These are phyloP conservation scores for Solanum hybrid DNA, from an alignment of 305 asterid genomes.

Conservation along the genomic window DNA sequence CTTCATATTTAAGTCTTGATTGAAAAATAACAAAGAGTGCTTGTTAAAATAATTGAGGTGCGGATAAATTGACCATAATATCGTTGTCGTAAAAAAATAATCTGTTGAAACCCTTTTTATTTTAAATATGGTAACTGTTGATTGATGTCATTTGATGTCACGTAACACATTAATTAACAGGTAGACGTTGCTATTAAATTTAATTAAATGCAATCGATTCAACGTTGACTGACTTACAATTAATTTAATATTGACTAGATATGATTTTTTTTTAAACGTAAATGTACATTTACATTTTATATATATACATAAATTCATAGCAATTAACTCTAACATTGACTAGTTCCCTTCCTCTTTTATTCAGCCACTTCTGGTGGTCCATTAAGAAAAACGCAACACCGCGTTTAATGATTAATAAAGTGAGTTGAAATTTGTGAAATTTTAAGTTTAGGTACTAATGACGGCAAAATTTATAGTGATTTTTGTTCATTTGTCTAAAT, in stretches of 20 bases:
- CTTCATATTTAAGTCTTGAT: not conserved
- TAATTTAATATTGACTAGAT: not conserved
- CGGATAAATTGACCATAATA: rapidly evolving
- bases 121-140: too few species aligned
- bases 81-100: too few species aligned
- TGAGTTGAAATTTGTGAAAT: rapidly evolving
- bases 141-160: not conserved
- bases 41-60: not conserved
- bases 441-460: not conserved
- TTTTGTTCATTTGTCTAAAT: not conserved
- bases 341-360: not conserved
- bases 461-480: not conserved
- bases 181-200: not conserved
- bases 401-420: not conserved
- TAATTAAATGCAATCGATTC: not conserved
- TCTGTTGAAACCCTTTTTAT: not conserved
- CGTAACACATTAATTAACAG: not conserved
- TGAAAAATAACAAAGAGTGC: not conserved
- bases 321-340: not conserved
- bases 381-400: not conserved
- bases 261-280: not conserved
- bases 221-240: not conserved
- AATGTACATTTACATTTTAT: not conserved
- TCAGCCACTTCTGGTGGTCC: not conserved
- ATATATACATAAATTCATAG: not conserved